Conservation (phyloP, 305 asterid species). For the Solanum hybrid region DNA sequence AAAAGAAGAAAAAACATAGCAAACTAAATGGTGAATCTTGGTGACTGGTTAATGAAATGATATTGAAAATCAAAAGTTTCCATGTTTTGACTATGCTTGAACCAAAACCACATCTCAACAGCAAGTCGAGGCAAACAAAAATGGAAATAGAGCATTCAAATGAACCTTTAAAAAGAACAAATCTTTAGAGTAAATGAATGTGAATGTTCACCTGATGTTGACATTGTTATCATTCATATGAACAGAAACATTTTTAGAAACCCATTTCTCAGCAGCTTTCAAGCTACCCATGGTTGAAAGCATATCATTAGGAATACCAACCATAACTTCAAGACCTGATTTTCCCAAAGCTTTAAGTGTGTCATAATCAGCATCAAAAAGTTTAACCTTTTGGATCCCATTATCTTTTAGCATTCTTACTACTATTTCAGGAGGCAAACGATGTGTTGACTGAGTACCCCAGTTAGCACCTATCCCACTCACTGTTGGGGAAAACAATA, state of each 20-base stretch:
- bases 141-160: not conserved
- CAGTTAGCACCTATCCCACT: conserved; percentile 80
- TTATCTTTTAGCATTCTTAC: conserved; percentile 76
- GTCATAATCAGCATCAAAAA: conserved; percentile 69
- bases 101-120: conserved; percentile 1
- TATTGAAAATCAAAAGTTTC: not conserved
- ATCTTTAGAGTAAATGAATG: not conserved
- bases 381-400: conserved; percentile 78
- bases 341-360: conserved; percentile 55
- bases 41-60: not conserved
- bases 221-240: conserved; percentile 43
- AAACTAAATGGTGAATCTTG: not conserved
- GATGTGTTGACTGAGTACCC: conserved; percentile 74
- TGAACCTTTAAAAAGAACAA: not conserved
- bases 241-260: conserved; percentile 51
- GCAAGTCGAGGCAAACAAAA: not conserved
- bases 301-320: conserved; percentile 89
- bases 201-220: conserved; percentile 47
- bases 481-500: conserved; percentile 20
- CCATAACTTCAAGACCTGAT: conserved; percentile 80
- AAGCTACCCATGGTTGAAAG: conserved; percentile 44
- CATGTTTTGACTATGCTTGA: not conserved
- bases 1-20: not conserved
- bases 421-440: conserved; percentile 49
- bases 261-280: conserved; percentile 79